Percentiles rank a stretch among this genome's conserved stretches.
Evolutionary conservation across 1,284 basidiomycete species (phyloP).

Genomic region (Leccinum pachyderme): DNA sequence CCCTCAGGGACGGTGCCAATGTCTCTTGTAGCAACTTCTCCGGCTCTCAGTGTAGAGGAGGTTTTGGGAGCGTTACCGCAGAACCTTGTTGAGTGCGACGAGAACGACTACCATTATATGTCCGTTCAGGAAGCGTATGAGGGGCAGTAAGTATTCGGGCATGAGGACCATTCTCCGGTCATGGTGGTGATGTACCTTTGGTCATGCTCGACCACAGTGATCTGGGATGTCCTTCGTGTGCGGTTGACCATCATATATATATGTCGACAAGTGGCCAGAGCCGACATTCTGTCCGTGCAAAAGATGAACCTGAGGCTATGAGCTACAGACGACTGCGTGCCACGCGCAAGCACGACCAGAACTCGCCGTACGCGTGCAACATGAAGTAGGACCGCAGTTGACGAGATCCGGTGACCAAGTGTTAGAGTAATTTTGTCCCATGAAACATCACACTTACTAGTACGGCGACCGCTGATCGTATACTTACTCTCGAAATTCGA

Average conservation of each 20-base stretch:
- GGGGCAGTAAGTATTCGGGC: background rate
- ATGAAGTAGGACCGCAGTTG: background rate
- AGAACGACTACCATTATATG: conserved; percentile 20
- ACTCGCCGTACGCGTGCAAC: background rate
- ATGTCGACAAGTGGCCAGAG: background rate
- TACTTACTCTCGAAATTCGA: background rate
- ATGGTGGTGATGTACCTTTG: background rate
- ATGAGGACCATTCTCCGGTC: conserved; percentile 3
- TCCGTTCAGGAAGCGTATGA: conserved; percentile 17
- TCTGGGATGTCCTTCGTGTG: background rate
- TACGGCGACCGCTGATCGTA: background rate
- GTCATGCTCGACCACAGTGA: conserved; percentile 1
- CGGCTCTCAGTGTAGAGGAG: background rate
- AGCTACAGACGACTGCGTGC: conserved; percentile 19
- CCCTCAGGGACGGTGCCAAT: background rate
- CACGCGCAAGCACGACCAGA: conserved; percentile 19
- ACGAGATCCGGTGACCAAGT: no score
- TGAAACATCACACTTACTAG: background rate
- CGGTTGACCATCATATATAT: background rate
- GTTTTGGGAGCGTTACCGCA: background rate
- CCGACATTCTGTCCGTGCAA: background rate
- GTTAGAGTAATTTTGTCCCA: background rate
- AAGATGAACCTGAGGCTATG: background rate
- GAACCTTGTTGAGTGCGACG: background rate
- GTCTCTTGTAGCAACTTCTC: background rate